A percentile compares a stretch with the other conserved stretches of the same genome.
These are phyloP conservation scores for Microsporum canis DNA, from an alignment of 2,329 filamentous ascomycete genomes.

Conservation along the genomic window DNA sequence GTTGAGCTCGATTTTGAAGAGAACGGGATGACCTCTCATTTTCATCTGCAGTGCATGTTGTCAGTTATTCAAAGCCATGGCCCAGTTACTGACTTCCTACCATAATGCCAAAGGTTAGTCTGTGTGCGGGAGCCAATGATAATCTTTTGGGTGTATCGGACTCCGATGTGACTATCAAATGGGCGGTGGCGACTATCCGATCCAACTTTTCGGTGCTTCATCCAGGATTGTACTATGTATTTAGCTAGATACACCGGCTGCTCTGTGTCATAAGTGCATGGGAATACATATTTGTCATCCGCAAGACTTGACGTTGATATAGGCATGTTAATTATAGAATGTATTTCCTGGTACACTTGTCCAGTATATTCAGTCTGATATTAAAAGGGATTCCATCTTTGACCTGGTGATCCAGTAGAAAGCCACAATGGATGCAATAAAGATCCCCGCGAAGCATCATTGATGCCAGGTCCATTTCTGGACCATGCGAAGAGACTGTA, in stretches of 20 bases:
- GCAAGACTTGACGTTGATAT: too few species aligned
- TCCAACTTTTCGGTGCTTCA: neutral
- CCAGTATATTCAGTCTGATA: too few species aligned
- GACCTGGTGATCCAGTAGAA: neutral
- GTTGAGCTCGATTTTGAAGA: too few species aligned
- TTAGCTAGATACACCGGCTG: too few species aligned
- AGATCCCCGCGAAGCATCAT: neutral
- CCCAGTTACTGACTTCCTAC: neutral
- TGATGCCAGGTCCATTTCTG: neutral
- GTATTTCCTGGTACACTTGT: too few species aligned
- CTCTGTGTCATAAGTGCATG: too few species aligned
- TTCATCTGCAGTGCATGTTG: too few species aligned
- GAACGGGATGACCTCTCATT: too few species aligned
- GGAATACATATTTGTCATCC: too few species aligned
- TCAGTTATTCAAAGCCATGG: too few species aligned
- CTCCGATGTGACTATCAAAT: neutral
- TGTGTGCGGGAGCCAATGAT: neutral
- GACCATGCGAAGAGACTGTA: neutral
- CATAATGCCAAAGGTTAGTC: neutral
- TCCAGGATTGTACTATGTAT: neutral
- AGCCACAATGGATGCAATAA: neutral
- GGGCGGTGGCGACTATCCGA: neutral
- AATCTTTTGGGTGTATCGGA: neutral
- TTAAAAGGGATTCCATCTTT: neutral
- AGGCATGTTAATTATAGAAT: too few species aligned